Conservation (phyloP, 2,329 filamentous ascomycete species). For the Metarhizium sp. region DNA sequence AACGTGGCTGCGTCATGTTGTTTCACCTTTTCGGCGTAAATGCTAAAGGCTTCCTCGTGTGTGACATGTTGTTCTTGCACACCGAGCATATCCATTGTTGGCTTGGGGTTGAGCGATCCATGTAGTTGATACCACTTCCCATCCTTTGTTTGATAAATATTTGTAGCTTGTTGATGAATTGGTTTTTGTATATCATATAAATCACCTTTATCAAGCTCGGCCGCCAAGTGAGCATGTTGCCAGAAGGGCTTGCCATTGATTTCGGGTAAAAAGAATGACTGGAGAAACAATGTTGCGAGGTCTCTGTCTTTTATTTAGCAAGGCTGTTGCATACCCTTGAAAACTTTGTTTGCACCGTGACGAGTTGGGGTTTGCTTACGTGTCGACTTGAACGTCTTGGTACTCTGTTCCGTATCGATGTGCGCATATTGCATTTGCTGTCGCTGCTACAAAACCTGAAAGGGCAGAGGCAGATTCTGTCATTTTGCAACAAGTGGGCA, state of each 20-base stretch:
- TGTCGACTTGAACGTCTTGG: background rate
- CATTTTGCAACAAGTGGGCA: background rate
- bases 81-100: slow-evolving; percentile 23
- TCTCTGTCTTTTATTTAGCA: background rate
- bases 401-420: background rate
- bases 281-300: background rate
- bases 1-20: slow-evolving; percentile 18
- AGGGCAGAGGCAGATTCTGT: background rate
- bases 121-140: slow-evolving; percentile 26
- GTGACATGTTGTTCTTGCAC: slow-evolving; percentile 14
- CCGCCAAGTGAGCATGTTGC: background rate
- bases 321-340: background rate
- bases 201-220: background rate
- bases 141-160: slow-evolving; percentile 24
- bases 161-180: slow-evolving; percentile 22
- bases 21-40: slow-evolving; percentile 13
- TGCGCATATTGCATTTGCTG: background rate
- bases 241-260: background rate
- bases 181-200: slow-evolving; percentile 10
- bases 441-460: background rate
- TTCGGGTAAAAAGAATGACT: background rate
- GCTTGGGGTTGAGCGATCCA: slow-evolving; percentile 20
- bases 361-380: background rate
- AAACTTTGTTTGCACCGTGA: background rate
- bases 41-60: slow-evolving; percentile 19